A percentile compares a stretch with the other conserved stretches of the same genome.
phyloP scores from a whole-genome alignment of 805 yeast genomes.

The Saturnispora galanensis region DNA sequence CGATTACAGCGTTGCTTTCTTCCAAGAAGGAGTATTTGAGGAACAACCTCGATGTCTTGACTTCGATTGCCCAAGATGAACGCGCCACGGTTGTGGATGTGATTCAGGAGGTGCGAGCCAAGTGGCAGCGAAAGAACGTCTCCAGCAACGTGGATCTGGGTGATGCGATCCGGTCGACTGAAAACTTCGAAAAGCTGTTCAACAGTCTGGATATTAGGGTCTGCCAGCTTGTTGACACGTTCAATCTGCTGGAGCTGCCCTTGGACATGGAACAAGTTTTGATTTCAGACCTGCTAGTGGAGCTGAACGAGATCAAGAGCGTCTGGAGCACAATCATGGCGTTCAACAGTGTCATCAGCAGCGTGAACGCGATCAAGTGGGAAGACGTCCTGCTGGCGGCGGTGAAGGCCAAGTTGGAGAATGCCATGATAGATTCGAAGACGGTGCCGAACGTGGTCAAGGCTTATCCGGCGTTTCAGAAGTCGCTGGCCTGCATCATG shows the following conservation, averaged over 20 bases:
- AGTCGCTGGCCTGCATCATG: constrained; percentile 39
- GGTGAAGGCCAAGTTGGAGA: constrained; percentile 41
- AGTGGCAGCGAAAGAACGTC: constrained; percentile 26
- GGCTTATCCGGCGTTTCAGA: constrained; percentile 61
- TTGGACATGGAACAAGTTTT: constrained; percentile 14
- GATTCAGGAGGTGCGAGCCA: neutral
- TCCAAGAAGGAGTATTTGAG: constrained; percentile 1
- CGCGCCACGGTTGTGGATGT: neutral
- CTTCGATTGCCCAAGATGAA: constrained; percentile 6
- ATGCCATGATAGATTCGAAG: constrained; percentile 35
- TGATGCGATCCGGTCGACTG: constrained; percentile 33
- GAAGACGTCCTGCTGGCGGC: constrained; percentile 32
- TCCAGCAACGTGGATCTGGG: constrained; percentile 33
- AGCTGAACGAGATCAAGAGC: constrained; percentile 42
- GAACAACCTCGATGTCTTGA: constrained; percentile 4
- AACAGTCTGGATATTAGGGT: constrained; percentile 10
- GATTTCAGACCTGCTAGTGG: constrained; percentile 31
- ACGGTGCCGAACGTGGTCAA: constrained; percentile 48
- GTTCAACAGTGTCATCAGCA: constrained; percentile 38
- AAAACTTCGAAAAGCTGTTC: constrained; percentile 18
- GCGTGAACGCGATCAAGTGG: constrained; percentile 41
- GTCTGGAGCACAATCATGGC: constrained; percentile 58
- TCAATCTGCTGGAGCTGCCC: constrained; percentile 23
- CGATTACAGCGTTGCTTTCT: neutral
- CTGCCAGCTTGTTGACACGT: constrained; percentile 26